These are phyloP conservation scores for Apiotrichum gracile DNA, from an alignment of 1,284 basidiomycete species.

Conservation along the genomic window DNA sequence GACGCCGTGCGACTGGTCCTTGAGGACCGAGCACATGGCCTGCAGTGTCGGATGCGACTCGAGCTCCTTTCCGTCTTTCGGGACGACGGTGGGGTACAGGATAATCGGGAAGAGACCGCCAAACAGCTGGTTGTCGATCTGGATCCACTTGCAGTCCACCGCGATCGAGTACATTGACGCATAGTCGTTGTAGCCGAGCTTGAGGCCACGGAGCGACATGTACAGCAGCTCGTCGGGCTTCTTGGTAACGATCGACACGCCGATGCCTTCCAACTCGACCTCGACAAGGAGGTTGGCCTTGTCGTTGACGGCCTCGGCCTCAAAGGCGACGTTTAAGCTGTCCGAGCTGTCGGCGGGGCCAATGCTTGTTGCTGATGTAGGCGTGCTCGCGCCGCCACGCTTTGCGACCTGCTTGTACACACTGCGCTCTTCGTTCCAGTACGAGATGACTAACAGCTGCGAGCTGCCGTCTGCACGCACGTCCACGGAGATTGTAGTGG, in stretches of 20 bases:
- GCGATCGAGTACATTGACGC: constrained; percentile 73
- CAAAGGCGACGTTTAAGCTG: constrained; percentile 56
- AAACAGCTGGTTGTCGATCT: constrained; percentile 97
- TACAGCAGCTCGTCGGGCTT: constrained; percentile 87
- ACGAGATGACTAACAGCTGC: constrained; percentile 81
- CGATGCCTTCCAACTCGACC: constrained; percentile 83
- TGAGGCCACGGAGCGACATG: constrained; percentile 69
- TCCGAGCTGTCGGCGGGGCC: constrained; percentile 18
- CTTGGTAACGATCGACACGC: constrained; percentile 86
- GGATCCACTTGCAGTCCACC: constrained; percentile 79
- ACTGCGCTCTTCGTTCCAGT: constrained; percentile 79
- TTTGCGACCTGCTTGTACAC: constrained; percentile 71
- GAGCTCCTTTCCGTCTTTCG: constrained; percentile 69
- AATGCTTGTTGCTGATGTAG: neutral
- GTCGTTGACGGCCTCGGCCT: constrained; percentile 71
- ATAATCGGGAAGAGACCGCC: constrained; percentile 94
- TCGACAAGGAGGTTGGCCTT: constrained; percentile 63
- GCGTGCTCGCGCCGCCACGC: constrained; percentile 46
- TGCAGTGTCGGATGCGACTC: constrained; percentile 90
- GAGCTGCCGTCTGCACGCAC: constrained; percentile 83
- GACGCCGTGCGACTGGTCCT: constrained; percentile 93
- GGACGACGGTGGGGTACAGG: constrained; percentile 86
- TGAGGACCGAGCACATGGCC: constrained; percentile 78
- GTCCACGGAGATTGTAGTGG: constrained; percentile 75
- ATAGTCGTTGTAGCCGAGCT: constrained; percentile 81